phyloP scores from a whole-genome alignment of 306 rosid species.

The Luffa acutangula region DNA sequence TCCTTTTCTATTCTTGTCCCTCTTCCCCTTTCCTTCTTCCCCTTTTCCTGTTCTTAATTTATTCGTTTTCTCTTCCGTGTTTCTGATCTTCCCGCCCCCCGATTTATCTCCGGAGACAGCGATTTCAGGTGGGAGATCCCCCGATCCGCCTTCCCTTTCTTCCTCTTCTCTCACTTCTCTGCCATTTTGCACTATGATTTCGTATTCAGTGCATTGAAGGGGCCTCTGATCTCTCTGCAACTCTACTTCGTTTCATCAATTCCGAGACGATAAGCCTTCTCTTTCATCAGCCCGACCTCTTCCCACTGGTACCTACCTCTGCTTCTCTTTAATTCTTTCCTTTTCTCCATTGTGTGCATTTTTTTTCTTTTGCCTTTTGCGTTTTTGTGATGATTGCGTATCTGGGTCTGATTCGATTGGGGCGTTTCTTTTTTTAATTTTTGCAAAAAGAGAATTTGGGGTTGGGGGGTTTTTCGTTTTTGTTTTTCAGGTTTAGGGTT shows the following conservation, averaged over 20 bases:
- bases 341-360: not conserved
- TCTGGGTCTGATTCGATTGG: conserved; percentile 7
- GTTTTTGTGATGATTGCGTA: conserved; percentile 8
- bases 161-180: conserved; percentile 1
- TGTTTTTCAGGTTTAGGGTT: conserved; percentile 7
- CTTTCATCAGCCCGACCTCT: not conserved
- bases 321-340: not conserved
- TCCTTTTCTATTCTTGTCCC: not conserved
- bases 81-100: not conserved
- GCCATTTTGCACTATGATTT: conserved; percentile 16
- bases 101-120: not conserved
- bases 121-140: conserved; percentile 1
- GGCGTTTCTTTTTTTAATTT: not conserved
- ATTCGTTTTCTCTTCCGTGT: not conserved
- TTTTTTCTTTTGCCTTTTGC: not conserved
- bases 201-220: conserved; percentile 29
- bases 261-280: conserved; percentile 32
- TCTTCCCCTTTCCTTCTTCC: not conserved
- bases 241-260: conserved; percentile 17
- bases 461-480: not conserved
- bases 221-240: conserved; percentile 15
- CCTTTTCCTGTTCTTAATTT: not conserved
- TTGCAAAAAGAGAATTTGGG: not conserved
- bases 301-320: not conserved
- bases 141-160: not conserved